These are phyloP conservation scores for Rosa hybrid DNA, from an alignment of 331 rosid genomes.

Conservation along the genomic window DNA sequence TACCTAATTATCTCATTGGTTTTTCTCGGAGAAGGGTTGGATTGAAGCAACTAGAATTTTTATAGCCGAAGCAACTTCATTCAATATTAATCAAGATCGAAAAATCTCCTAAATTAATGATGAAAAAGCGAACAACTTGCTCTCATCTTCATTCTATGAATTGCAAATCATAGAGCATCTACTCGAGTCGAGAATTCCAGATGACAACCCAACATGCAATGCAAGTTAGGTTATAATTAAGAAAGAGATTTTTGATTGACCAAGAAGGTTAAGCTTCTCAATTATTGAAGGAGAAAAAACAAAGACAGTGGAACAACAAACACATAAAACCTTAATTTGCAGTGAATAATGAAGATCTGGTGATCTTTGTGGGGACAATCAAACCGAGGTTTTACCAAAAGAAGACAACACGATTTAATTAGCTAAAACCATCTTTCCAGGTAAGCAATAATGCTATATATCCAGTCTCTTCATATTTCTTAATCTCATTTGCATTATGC, in stretches of 20 bases:
- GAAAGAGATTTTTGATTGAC: neutral
- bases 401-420: neutral
- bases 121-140: neutral
- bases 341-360: neutral
- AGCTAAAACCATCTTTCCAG: slow-evolving; percentile 34
- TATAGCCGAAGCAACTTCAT: neutral
- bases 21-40: neutral
- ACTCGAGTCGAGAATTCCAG: neutral
- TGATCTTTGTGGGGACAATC: slow-evolving; percentile 20
- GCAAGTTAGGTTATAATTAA: neutral
- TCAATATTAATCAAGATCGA: neutral
- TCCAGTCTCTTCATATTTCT: neutral
- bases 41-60: neutral
- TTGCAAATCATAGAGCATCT: neutral
- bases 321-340: neutral
- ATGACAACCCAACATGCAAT: neutral
- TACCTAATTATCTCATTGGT: neutral
- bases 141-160: neutral
- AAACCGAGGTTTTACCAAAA: neutral
- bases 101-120: neutral
- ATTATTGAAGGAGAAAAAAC: neutral
- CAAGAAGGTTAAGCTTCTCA: neutral
- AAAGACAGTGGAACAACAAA: neutral
- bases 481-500: slow-evolving; percentile 4
- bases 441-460: slow-evolving; percentile 19